phyloP scores from a whole-genome alignment of 2,329 filamentous ascomycete genomes.

The Alternaria angustiovoidea region DNA sequence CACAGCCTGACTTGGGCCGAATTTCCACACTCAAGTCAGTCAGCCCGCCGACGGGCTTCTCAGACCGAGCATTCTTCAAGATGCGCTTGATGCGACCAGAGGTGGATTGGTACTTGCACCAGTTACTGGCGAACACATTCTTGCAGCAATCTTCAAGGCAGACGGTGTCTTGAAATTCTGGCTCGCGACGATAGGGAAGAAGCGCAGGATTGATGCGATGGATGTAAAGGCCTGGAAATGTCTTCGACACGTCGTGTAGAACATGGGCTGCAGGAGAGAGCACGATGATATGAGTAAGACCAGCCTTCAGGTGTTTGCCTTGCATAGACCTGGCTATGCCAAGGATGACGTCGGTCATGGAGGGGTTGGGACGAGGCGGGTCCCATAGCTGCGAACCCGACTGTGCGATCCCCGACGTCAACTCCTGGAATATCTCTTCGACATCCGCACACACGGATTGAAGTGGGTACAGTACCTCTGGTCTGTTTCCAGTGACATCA shows the following conservation, averaged over 20 bases:
- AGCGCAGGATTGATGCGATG: constrained; percentile 41
- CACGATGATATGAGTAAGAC: constrained; percentile 38
- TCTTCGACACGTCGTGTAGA: constrained; percentile 34
- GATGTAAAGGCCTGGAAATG: constrained; percentile 30
- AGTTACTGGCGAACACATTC: constrained; percentile 39
- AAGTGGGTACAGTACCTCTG: constrained; percentile 37
- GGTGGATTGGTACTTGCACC: constrained; percentile 33
- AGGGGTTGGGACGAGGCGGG: constrained; percentile 40
- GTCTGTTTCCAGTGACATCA: constrained; percentile 34
- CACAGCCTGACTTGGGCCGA: constrained; percentile 33
- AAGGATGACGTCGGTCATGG: constrained; percentile 38
- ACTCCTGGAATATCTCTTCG: constrained; percentile 25
- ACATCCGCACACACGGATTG: constrained; percentile 20
- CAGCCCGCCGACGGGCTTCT: constrained; percentile 32
- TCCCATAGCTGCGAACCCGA: constrained; percentile 36
- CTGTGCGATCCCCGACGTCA: constrained; percentile 28
- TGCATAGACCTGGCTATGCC: constrained; percentile 34
- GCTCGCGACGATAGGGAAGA: constrained; percentile 29
- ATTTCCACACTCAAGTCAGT: constrained; percentile 33
- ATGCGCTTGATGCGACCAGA: constrained; percentile 34
- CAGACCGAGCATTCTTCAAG: constrained; percentile 35
- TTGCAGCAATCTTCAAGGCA: constrained; percentile 35
- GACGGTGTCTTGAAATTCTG: constrained; percentile 18
- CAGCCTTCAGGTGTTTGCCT: constrained; percentile 17
- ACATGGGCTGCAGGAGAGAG: constrained; percentile 34